Conservation (phyloP, 306 rosid species). For the Dalbergia oliveri region DNA sequence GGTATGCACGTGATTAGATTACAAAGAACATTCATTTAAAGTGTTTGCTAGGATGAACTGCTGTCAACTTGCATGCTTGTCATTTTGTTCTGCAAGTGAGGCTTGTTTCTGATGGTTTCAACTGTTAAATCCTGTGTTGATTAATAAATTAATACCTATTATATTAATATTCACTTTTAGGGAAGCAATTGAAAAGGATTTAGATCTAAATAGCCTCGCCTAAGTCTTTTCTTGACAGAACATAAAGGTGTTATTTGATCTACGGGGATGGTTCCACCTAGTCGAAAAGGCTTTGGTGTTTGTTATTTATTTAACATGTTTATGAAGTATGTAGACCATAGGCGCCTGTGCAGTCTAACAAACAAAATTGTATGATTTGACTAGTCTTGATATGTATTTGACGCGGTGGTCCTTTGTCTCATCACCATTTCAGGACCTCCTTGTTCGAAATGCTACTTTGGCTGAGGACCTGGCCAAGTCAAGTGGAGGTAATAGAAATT, state of each 20-base stretch:
- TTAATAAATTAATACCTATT: not conserved
- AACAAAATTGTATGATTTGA: not conserved
- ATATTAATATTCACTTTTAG: slow-evolving; percentile 4
- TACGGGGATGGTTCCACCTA: too few relatives aligned
- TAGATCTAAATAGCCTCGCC: too few relatives aligned
- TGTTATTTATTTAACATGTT: not conserved
- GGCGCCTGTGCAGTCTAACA: not conserved
- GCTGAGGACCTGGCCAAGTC: slow-evolving; percentile 82
- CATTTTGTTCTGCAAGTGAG: not conserved
- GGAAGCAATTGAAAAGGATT: too few relatives aligned
- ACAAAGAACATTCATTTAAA: not conserved
- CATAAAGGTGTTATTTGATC: too few relatives aligned
- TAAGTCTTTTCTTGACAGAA: too few relatives aligned
- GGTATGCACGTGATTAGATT: slow-evolving; percentile 1
- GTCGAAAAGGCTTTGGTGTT: too few relatives aligned
- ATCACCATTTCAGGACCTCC: slow-evolving; percentile 69
- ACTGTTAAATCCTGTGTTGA: not conserved
- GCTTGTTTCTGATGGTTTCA: slow-evolving; percentile 31
- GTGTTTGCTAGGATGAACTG: slow-evolving; percentile 28
- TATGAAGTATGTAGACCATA: slow-evolving; percentile 12
- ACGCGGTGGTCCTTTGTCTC: slow-evolving; percentile 28
- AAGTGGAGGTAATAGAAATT: slow-evolving; percentile 56
- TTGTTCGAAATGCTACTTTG: slow-evolving; percentile 77
- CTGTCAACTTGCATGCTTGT: not conserved
- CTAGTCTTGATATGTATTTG: slow-evolving; percentile 27